Evolutionary conservation across 2,329 filamentous ascomycete species (phyloP).

Genomic region (Cytospora piceicola): DNA sequence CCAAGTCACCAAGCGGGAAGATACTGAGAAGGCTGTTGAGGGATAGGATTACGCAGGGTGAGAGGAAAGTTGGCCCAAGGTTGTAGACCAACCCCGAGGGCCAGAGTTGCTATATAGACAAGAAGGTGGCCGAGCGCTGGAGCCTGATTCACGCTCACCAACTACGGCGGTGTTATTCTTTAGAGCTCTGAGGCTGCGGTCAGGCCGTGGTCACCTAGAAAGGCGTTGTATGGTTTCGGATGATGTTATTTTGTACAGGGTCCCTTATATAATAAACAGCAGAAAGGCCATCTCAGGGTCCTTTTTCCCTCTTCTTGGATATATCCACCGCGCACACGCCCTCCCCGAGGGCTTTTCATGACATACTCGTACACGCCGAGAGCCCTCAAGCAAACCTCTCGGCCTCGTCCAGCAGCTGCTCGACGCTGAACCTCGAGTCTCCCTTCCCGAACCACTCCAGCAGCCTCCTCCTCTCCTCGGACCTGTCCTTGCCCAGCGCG

Average conservation of each 20-base stretch:
- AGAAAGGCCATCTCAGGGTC: not conserved
- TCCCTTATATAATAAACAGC: slow-evolving; percentile 11
- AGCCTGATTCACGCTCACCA: not conserved
- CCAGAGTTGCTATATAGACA: not conserved
- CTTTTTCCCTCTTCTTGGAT: slow-evolving; percentile 2
- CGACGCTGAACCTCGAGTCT: slow-evolving; percentile 78
- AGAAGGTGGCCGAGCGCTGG: not conserved
- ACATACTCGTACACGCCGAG: not conserved
- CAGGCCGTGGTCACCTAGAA: not conserved
- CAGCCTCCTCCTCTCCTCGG: slow-evolving; percentile 67
- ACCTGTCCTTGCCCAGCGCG: slow-evolving; percentile 56
- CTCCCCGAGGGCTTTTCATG: not conserved
- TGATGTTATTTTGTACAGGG: not conserved
- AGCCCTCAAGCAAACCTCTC: slow-evolving; percentile 68
- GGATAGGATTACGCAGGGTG: slow-evolving; percentile 44
- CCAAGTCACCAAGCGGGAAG: slow-evolving; percentile 68
- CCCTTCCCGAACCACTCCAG: slow-evolving; percentile 82
- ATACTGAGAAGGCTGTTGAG: slow-evolving; percentile 50
- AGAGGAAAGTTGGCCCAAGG: slow-evolving; percentile 45
- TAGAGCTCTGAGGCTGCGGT: not conserved
- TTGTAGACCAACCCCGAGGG: slow-evolving; percentile 38
- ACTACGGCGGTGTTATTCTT: not conserved
- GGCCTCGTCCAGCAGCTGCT: slow-evolving; percentile 84
- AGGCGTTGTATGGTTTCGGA: not conserved
- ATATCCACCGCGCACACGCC: slow-evolving; percentile 10